Percentiles rank a stretch among this genome's conserved stretches.
Conservation (phyloP, 2,329 filamentous ascomycete species). For the Aspergillus sp. region DNA sequence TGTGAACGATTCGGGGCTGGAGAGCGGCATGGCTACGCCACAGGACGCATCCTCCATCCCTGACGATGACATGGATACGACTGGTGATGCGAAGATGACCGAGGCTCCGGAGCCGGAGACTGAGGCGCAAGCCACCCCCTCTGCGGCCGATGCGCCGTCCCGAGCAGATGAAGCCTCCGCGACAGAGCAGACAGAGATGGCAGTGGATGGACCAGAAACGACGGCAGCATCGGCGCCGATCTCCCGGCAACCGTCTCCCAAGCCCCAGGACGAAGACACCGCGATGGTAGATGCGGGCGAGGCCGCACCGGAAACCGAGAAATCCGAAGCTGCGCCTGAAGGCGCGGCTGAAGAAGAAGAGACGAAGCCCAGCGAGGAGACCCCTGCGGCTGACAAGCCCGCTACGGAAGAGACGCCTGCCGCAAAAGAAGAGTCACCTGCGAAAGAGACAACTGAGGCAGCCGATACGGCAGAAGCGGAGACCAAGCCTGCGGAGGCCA, state of each 20-base stretch:
- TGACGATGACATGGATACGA: slow-evolving; percentile 46
- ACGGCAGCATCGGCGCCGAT: slow-evolving; percentile 29
- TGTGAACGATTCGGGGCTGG: slow-evolving; percentile 54
- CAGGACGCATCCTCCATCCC: slow-evolving; percentile 44
- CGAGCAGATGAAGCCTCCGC: slow-evolving; percentile 36
- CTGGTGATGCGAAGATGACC: slow-evolving; percentile 42
- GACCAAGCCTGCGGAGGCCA: slow-evolving; percentile 15
- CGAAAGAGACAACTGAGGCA: slow-evolving; percentile 16
- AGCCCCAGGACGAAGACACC: slow-evolving; percentile 38
- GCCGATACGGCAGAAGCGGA: slow-evolving; percentile 22
- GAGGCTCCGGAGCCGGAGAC: slow-evolving; percentile 42
- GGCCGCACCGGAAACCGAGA: slow-evolving; percentile 21
- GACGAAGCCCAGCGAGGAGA: slow-evolving; percentile 27
- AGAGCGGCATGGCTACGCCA: slow-evolving; percentile 54
- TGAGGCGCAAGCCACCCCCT: slow-evolving; percentile 33
- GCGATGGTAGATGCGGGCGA: slow-evolving; percentile 42
- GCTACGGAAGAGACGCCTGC: slow-evolving; percentile 22
- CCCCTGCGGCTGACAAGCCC: slow-evolving; percentile 22
- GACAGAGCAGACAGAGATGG: slow-evolving; percentile 35
- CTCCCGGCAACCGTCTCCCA: slow-evolving; percentile 33
- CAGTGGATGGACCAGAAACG: slow-evolving; percentile 33
- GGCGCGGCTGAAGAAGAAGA: slow-evolving; percentile 21
- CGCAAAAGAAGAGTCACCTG: slow-evolving; percentile 21
- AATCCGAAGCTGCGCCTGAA: slow-evolving; percentile 19
- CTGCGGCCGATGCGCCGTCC: slow-evolving; percentile 32